phyloP scores from a whole-genome alignment of 2,329 filamentous ascomycete genomes.

The Penicillium psychrosexuale region DNA sequence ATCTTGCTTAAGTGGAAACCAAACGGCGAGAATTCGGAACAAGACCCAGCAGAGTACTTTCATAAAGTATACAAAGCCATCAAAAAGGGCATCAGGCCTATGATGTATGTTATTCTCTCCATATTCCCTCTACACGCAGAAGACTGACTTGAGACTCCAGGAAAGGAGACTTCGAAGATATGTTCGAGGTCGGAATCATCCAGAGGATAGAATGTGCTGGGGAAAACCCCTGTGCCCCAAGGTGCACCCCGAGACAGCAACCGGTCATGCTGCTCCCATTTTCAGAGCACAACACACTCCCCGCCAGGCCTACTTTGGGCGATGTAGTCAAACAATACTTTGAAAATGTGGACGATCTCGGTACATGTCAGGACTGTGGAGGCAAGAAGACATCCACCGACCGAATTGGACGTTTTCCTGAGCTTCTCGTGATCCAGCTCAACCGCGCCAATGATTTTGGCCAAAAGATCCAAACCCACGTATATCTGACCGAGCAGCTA shows the following conservation, averaged over 20 bases:
- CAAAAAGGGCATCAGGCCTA: not conserved
- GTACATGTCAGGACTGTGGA: constrained; percentile 4
- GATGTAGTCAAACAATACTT: not conserved
- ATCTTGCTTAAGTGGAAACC: constrained; percentile 2
- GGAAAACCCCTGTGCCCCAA: not conserved
- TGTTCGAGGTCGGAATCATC: not conserved
- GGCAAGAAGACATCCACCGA: not conserved
- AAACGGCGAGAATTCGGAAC: not conserved
- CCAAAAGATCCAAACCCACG: not conserved
- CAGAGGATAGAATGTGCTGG: not conserved
- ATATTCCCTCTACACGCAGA: not conserved
- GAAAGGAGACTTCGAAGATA: not conserved
- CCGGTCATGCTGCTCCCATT: no score
- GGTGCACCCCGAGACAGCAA: not conserved
- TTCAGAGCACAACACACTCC: not conserved
- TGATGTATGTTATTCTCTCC: constrained; percentile 2
- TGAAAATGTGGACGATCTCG: not conserved
- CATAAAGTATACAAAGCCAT: not conserved
- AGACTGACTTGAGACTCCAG: constrained; percentile 6
- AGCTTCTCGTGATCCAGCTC: constrained; percentile 24
- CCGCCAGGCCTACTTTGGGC: not conserved
- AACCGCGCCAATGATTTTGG: constrained; percentile 6
- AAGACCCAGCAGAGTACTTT: constrained; percentile 13
- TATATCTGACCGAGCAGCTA: constrained; percentile 3
- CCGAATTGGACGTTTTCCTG: constrained; percentile 11